These are phyloP conservation scores for Sphaerulina vaccinii DNA, from an alignment of 2,329 filamentous ascomycete genomes.

Conservation along the genomic window DNA sequence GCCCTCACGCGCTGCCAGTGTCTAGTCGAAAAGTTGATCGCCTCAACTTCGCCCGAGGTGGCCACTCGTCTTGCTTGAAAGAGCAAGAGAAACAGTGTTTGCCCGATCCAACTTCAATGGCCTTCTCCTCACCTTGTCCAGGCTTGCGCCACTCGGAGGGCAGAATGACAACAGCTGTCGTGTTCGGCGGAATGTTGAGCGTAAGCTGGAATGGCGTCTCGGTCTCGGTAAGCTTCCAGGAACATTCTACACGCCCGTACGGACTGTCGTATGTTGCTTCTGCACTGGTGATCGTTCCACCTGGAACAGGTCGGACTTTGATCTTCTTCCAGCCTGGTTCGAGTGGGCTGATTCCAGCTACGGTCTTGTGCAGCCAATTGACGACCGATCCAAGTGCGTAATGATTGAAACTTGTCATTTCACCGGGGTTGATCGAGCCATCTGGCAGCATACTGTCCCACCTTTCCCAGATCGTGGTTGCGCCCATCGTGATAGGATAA, in stretches of 20 bases:
- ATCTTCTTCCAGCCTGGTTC: slow-evolving; percentile 7
- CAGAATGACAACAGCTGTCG: not conserved
- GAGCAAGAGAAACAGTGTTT: not conserved
- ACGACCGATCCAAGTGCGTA: slow-evolving; percentile 53
- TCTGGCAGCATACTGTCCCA: slow-evolving; percentile 51
- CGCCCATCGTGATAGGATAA: slow-evolving; percentile 49
- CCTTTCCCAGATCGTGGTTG: slow-evolving; percentile 53
- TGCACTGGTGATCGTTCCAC: not conserved
- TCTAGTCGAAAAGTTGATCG: not conserved
- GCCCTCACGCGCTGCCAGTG: not conserved
- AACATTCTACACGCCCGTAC: not conserved
- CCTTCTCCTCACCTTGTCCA: not conserved
- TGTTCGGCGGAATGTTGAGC: not conserved
- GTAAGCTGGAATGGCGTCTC: not conserved
- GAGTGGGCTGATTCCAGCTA: not conserved
- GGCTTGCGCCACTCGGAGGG: not conserved
- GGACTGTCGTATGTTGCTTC: not conserved
- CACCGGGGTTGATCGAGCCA: slow-evolving; percentile 46
- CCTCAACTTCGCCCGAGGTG: not conserved
- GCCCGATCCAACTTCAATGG: not conserved
- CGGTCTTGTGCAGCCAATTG: slow-evolving; percentile 45
- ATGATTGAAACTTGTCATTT: slow-evolving; percentile 51
- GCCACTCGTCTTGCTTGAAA: not conserved
- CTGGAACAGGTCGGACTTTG: not conserved
- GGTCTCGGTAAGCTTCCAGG: not conserved